A percentile compares a stretch with the other conserved stretches of the same genome.
These are phyloP conservation scores for Podaxis mareebaensis DNA, from an alignment of 768 basidiomycete species.

Conservation along the genomic window DNA sequence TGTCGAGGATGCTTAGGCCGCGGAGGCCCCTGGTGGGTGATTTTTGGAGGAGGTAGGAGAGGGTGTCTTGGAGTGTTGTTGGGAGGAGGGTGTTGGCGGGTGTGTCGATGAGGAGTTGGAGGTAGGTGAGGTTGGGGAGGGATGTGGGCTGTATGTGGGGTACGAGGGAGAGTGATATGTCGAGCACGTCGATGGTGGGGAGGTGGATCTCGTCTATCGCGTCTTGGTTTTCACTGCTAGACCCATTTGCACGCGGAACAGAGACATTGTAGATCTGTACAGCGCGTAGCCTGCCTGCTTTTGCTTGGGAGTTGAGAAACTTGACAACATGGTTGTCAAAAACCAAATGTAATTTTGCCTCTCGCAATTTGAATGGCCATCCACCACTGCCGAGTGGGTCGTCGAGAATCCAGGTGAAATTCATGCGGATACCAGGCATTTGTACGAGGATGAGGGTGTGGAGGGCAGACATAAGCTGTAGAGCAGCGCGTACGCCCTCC, in stretches of 20 bases:
- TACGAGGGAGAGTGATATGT: background rate
- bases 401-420: conserved; percentile 41
- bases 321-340: conserved; percentile 49
- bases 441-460: conserved; percentile 39
- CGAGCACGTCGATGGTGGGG: conserved; percentile 32
- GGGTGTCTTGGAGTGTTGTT: background rate
- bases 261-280: conserved; percentile 34
- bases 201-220: conserved; percentile 24
- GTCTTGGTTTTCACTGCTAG: conserved; percentile 28
- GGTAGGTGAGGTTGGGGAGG: background rate
- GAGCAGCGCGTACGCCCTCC: conserved; percentile 39
- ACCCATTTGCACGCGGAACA: conserved; percentile 22
- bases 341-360: conserved; percentile 46
- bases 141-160: background rate
- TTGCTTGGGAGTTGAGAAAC: conserved; percentile 49
- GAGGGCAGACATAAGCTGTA: conserved; percentile 45
- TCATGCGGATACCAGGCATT: conserved; percentile 36
- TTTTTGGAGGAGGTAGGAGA: background rate
- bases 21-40: background rate
- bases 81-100: background rate
- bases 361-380: conserved; percentile 46
- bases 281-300: conserved; percentile 30
- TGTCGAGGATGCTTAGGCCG: conserved; percentile 8
- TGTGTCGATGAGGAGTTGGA: conserved; percentile 11
- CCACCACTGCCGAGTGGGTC: conserved; percentile 24